Conservation (phyloP, 345 rosid genomes). For the Carallia pectinifolia region DNA sequence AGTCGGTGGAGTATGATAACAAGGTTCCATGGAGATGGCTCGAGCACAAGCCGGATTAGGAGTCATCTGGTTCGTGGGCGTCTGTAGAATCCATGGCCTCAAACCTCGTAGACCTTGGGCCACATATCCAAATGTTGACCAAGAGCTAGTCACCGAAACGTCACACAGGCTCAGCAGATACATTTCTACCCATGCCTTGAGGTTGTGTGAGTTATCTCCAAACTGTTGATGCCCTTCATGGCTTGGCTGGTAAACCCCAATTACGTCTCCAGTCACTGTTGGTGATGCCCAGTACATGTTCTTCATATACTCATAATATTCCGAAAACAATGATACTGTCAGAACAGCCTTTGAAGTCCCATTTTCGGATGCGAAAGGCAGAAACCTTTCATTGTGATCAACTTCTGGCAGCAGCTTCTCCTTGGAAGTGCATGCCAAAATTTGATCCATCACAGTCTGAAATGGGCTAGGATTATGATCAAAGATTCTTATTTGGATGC, state of each 20-base stretch:
- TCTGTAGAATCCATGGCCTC: conserved; percentile 23
- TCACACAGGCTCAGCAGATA: conserved; percentile 23
- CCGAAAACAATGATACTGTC: not conserved
- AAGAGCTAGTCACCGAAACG: conserved; percentile 20
- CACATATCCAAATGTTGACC: conserved; percentile 31
- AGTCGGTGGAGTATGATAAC: conserved; percentile 15
- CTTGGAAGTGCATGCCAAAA: conserved; percentile 7
- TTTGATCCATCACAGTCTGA: conserved; percentile 10
- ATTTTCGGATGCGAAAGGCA: too few species aligned
- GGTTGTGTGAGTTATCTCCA: conserved; percentile 18
- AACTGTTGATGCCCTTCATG: conserved; percentile 19
- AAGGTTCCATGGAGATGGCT: conserved; percentile 16
- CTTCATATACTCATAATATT: conserved; percentile 10
- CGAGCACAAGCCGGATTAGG: conserved; percentile 4
- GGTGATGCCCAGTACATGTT: conserved; percentile 21
- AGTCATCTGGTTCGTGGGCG: not conserved
- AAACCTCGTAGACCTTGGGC: conserved; percentile 29
- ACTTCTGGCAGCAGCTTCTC: conserved; percentile 14
- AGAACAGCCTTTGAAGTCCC: too few species aligned
- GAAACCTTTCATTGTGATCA: not conserved
- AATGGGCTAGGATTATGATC: not conserved
- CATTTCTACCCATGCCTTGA: conserved; percentile 29
- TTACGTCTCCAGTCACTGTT: conserved; percentile 8
- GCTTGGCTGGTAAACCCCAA: conserved; percentile 22
- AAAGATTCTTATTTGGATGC: conserved; percentile 21